Percentiles rank a stretch among this genome's conserved stretches.
Evolutionary conservation across 2,329 filamentous ascomycete genomes (phyloP).

Genomic region (Diatrype stigma): DNA sequence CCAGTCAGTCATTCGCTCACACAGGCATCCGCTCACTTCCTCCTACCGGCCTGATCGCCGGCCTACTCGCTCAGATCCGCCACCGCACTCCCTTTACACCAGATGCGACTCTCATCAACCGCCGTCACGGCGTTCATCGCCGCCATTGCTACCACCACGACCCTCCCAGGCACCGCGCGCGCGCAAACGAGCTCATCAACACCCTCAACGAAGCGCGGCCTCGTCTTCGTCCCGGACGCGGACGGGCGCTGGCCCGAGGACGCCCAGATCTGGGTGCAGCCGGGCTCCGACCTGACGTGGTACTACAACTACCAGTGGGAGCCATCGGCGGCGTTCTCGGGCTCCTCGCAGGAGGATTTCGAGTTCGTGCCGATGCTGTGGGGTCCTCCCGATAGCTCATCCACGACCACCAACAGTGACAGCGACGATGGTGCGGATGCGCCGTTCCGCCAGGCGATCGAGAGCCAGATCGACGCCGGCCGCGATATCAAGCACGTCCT

Average conservation of each 20-base stretch:
- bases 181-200: no score
- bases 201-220: constrained; percentile 58
- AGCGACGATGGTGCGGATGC: constrained; percentile 46
- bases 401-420: no score
- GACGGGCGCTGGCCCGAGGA: constrained; percentile 53
- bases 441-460: constrained; percentile 58
- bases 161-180: no score
- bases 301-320: constrained; percentile 73
- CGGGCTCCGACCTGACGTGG: constrained; percentile 64
- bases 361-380: constrained; percentile 81
- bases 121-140: no score
- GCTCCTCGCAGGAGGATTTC: constrained; percentile 50
- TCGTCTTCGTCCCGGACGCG: constrained; percentile 60
- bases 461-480: constrained; percentile 45
- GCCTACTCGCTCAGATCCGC: no score
- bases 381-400: constrained; percentile 49
- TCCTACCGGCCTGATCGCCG: no score
- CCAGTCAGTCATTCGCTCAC: no score
- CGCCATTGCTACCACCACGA: no score
- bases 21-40: no score
- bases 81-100: no score
- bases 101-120: no score
- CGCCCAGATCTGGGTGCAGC: constrained; percentile 59
- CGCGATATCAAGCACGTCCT: constrained; percentile 63
- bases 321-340: constrained; percentile 50